Percentiles rank a stretch among this genome's conserved stretches.
phyloP scores from a whole-genome alignment of 2,329 filamentous ascomycete genomes.

The Trichoderma aggressivum region DNA sequence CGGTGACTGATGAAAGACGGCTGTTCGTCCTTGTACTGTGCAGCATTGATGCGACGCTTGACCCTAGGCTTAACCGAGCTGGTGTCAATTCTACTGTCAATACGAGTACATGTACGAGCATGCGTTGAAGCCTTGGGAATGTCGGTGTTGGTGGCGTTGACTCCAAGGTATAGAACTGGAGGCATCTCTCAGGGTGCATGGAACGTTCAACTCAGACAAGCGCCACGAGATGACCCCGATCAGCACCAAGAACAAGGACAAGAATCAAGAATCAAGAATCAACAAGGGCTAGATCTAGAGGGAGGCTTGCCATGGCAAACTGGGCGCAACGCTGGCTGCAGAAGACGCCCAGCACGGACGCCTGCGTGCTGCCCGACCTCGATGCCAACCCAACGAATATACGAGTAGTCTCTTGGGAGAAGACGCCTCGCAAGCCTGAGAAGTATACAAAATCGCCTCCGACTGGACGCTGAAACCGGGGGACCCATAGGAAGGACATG shows the following conservation, averaged over 20 bases:
- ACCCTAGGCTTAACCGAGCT: background rate
- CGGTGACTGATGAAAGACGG: slow-evolving; percentile 3
- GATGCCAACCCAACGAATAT: slow-evolving; percentile 15
- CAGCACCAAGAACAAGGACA: background rate
- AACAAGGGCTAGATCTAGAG: background rate
- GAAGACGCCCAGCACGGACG: background rate
- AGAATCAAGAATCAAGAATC: background rate
- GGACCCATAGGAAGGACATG: background rate
- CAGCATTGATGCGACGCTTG: background rate
- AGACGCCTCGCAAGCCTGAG: slow-evolving; percentile 15
- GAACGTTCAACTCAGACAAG: background rate
- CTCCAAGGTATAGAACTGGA: background rate
- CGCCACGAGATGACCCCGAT: background rate
- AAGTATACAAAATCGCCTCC: background rate
- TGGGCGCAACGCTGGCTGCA: background rate
- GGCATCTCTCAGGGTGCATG: background rate
- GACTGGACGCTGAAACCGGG: slow-evolving; percentile 18
- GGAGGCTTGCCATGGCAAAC: background rate
- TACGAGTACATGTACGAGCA: background rate
- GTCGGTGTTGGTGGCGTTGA: background rate
- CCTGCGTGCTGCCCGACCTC: slow-evolving; percentile 20
- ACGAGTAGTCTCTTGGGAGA: background rate
- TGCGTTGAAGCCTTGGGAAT: background rate
- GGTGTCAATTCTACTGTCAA: background rate
- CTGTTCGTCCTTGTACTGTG: background rate